phyloP scores from a whole-genome alignment of 176 grass and related monocot species.

The Panicum miliaceum region DNA sequence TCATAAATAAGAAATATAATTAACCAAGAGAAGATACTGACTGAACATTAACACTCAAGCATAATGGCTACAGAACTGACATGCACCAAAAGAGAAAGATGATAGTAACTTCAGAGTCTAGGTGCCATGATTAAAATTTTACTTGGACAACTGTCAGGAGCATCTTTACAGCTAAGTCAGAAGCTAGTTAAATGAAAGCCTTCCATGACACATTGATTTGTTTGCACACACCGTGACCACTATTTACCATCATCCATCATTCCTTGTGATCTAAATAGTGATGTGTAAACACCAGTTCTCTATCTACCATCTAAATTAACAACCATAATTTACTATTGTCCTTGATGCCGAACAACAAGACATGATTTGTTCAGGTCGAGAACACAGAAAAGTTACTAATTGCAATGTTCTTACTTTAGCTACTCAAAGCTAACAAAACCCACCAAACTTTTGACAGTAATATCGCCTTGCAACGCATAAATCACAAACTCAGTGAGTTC shows the following conservation, averaged over 20 bases:
- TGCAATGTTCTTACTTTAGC: neutral
- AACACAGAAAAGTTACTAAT: neutral
- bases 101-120: neutral
- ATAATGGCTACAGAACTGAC: conserved; percentile 15
- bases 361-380: neutral
- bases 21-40: conserved; percentile 32
- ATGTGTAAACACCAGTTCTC: neutral
- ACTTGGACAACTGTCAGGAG: neutral
- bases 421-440: neutral
- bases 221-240: neutral
- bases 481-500: neutral
- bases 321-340: neutral
- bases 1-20: conserved; percentile 35
- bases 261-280: neutral
- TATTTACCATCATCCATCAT: neutral
- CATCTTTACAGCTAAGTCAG: neutral
- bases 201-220: conserved; percentile 14
- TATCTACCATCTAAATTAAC: neutral
- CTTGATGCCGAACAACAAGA: neutral
- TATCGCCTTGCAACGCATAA: neutral
- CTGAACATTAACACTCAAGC: neutral
- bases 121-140: neutral
- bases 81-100: neutral
- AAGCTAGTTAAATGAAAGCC: neutral
- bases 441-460: neutral